These are phyloP conservation scores for Exsudoporus frostii DNA, from an alignment of 768 basidiomycete species.

Conservation along the genomic window DNA sequence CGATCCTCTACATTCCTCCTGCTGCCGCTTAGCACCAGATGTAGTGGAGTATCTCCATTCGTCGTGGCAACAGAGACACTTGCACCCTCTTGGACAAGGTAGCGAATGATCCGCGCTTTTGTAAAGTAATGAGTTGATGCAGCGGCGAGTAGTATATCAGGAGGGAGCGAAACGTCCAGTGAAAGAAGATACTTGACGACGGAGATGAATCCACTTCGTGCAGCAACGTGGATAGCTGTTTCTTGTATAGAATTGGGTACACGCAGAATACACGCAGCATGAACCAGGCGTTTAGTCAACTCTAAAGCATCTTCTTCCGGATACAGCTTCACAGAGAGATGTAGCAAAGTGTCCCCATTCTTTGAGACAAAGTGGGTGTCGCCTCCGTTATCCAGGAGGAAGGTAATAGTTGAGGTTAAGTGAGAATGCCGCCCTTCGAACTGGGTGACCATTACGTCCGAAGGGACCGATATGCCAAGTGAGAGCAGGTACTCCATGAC, in stretches of 20 bases:
- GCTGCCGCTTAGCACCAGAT: not conserved
- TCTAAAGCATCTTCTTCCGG: not conserved
- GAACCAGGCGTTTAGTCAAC: not conserved
- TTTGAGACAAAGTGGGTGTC: not conserved
- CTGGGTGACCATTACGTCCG: not conserved
- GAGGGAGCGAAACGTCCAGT: not conserved
- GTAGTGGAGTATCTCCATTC: not conserved
- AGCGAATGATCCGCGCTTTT: not conserved
- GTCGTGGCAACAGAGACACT: not conserved
- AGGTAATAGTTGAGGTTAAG: not conserved
- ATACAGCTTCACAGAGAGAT: accelerated
- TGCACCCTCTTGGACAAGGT: not conserved
- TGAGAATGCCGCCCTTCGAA: too few relatives aligned
- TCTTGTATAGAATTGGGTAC: not conserved
- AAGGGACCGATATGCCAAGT: not conserved
- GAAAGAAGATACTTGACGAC: not conserved
- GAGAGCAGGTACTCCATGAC: not conserved
- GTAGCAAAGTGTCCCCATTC: not conserved
- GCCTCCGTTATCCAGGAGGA: not conserved
- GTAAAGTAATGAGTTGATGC: not conserved
- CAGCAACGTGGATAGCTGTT: not conserved
- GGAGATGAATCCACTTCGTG: not conserved
- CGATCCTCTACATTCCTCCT: not conserved
- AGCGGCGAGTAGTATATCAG: not conserved
- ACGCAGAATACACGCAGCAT: not conserved